Evolutionary conservation across 1,284 basidiomycete genomes (phyloP), one percentile per base, ranked within the genome.

Genomic region (Apiotrichum domesticum): DNA sequence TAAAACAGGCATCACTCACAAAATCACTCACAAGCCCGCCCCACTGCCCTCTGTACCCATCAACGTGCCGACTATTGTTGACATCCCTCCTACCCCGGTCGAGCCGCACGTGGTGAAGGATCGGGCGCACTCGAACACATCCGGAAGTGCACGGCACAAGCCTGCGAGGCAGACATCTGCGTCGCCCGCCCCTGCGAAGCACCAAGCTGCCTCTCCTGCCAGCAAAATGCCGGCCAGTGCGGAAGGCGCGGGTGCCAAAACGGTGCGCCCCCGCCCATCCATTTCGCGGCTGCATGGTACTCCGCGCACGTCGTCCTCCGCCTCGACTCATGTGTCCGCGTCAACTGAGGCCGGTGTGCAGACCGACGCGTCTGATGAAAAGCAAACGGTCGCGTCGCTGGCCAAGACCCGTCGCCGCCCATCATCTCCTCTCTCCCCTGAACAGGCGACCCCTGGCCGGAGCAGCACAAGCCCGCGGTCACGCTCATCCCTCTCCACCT

Each of bases 361-460:
- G 21, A 21, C 21, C 21, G 21, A 21, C 21, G 21, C 21, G 21
- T 32, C 34, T 39, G 8, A 47, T 34, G 46, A 32, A 32, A 56
- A 60, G 55, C 55, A 49, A 11, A 57, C 58, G 2, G 58, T 52
- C 10, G 46, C 51, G 34, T 54, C 52, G 35, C 44, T 56, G 10
- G 58, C 58, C 21, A 59, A 56, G 52, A n/a, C 48, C 21, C 54
- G 54, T 10, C 35, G 47, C 10, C 47, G 41, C n/a, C 15, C 35
- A 5, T 35, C 39, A 7, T 41, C 41, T 35, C 32, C 46, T 10
- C 32, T 21, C 21, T 45, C 35, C 10, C 47, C 34, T 4, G 15
- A 39, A 7, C 10, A 35, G 15, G 29, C 43, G n/a, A 32, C 10
- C 29, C 32, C 21, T 32, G n/a, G 43, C 21, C 9, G 6, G 13